Percentiles rank a stretch among this genome's conserved stretches.
Evolutionary conservation across 2,329 filamentous ascomycete species (phyloP).

Genomic region (Coniochaeta pulveracea): DNA sequence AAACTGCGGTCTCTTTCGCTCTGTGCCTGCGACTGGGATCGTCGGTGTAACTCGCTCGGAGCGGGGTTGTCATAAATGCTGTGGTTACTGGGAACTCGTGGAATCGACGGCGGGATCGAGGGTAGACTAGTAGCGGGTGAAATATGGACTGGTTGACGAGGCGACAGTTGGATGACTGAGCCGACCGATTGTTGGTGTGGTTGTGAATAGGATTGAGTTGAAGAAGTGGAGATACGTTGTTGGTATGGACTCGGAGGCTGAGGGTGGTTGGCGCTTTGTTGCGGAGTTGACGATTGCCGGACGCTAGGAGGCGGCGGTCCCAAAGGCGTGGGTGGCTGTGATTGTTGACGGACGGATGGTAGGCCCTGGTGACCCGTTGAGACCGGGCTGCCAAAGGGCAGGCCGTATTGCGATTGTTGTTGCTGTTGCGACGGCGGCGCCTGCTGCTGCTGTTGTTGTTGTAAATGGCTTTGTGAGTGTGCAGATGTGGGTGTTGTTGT

Average conservation of each 20-base stretch:
- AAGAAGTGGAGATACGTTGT: conserved; percentile 29
- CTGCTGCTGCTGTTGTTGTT: no score
- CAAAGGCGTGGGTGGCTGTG: conserved; percentile 42
- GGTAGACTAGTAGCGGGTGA: conserved; percentile 18
- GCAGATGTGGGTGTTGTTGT: conserved; percentile 46
- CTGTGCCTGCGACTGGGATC: conserved; percentile 39
- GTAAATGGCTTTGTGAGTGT: no score
- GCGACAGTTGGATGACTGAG: background rate
- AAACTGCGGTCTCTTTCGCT: conserved; percentile 58
- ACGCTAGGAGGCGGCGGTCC: no score
- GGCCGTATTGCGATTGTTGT: conserved; percentile 38
- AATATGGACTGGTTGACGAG: no score
- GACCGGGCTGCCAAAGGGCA: conserved; percentile 42
- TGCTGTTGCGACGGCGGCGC: no score
- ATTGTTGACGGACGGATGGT: conserved; percentile 29
- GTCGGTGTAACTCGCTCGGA: conserved; percentile 20
- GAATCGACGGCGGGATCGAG: conserved; percentile 23
- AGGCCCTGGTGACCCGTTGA: conserved; percentile 30
- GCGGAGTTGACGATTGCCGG: conserved; percentile 29
- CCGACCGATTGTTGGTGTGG: conserved; percentile 16
- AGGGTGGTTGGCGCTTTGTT: conserved; percentile 31
- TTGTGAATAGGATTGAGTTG: conserved; percentile 18
- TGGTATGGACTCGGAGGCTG: conserved; percentile 52
- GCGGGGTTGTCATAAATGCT: conserved; percentile 27
- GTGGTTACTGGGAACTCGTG: conserved; percentile 29